A percentile compares a stretch with the other conserved stretches of the same genome.
phyloP scores from a whole-genome alignment of 495 filamentous ascomycete species.

The Platismatia glauca region DNA sequence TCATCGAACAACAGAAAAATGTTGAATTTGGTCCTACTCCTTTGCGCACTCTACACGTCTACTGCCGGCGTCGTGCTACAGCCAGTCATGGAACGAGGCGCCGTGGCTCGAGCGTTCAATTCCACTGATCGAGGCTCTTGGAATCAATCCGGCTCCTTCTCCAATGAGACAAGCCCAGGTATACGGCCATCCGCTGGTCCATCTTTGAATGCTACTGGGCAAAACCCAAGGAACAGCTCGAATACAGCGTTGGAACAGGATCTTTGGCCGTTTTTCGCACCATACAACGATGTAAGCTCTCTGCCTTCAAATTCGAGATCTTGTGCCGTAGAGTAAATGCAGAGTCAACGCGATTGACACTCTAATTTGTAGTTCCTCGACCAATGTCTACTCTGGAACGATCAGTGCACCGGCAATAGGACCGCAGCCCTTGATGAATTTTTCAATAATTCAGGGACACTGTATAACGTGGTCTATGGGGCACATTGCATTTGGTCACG shows the following conservation, averaged over 20 bases:
- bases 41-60: neutral
- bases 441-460: conserved; percentile 5
- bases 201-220: neutral
- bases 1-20: neutral
- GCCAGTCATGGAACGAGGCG: neutral
- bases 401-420: neutral
- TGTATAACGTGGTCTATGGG: neutral
- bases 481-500: conserved; percentile 7
- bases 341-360: neutral
- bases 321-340: neutral
- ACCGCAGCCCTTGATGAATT: neutral
- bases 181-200: neutral
- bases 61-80: neutral
- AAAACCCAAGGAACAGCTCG: neutral
- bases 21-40: neutral
- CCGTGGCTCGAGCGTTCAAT: neutral
- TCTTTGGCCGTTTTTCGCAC: neutral
- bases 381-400: conserved; percentile 1
- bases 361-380: neutral
- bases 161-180: neutral
- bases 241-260: neutral
- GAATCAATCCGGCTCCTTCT: neutral
- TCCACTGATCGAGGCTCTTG: neutral
- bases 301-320: neutral
- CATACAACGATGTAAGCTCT: neutral